Base-by-base conservation (phyloP, 495 filamentous ascomycete species). In the Trichodelitschia bisporula region DNA sequence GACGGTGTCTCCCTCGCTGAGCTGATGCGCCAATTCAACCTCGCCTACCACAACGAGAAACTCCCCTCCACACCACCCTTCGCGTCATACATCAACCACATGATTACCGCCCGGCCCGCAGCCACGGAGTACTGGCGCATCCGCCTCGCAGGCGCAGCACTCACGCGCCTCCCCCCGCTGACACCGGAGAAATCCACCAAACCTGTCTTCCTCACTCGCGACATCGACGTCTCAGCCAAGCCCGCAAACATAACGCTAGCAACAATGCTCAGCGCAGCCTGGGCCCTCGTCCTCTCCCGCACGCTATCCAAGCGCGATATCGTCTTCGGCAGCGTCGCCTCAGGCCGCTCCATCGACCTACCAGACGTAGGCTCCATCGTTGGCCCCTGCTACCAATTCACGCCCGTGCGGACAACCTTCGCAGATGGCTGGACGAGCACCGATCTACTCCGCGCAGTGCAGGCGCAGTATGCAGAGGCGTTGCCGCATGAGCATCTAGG, bases 1-100 rank as follows among this genome's bases (percentile, higher is more conserved):
- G 74, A 78, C 38, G 74, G 69, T 20, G 58, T 77, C 1, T 77
- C 62, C 40, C 55, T 80, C 3, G 61, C 71, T 0, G 55, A 55
- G 19, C 61, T 77, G 12, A 56, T 76, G 31, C 39, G 51, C 3
- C 62, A 66, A 8, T 54, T 67, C 17, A 51, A 61, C 20, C 49
- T 51, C 13, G 52, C 53, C 0, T 74, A 69, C 40, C 49, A 57
- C 46, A 3, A 41, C 66, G 4, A 44, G 52, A 1, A 41, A 40
- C 12, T 42, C 59, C 8, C 52, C 52, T 2, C 61, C 68, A 0
- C 77, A 67, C 37, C 64, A 65, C 3, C 53, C 57, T 15, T 75
- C n/a, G n/a, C n/a, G n/a, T n/a, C n/a, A n/a, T n/a, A n/a, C n/a
- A n/a, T n/a, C n/a, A n/a, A n/a, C n/a, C n/a, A 72, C 41, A 53